Conservation (phyloP, 2,329 filamentous ascomycete genomes). For the Pyrenochaeta sp. region DNA sequence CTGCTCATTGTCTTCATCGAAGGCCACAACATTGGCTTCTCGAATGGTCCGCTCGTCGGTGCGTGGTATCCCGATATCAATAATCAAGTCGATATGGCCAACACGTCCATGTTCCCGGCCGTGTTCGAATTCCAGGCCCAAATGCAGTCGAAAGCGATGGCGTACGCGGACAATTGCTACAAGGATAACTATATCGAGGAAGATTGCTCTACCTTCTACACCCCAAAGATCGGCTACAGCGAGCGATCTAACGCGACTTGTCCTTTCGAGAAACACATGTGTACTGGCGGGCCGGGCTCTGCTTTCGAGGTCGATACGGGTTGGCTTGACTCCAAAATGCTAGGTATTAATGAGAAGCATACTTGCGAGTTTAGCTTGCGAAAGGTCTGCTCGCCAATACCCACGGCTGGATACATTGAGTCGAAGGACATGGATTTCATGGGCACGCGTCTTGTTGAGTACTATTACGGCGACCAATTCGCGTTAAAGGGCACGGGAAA, state of each 20-base stretch:
- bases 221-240: background rate
- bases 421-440: background rate
- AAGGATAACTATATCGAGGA: background rate
- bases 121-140: constrained; percentile 8
- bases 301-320: constrained; percentile 16
- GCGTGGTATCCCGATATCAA: constrained; percentile 10
- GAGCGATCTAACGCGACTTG: constrained; percentile 11
- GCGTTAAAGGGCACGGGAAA: constrained; percentile 6
- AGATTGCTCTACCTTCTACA: constrained; percentile 10
- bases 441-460: constrained; percentile 7
- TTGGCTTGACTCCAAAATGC: constrained; percentile 2
- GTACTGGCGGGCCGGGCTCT: background rate
- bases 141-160: constrained; percentile 4
- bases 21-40: background rate
- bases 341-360: constrained; percentile 15
- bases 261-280: constrained; percentile 10
- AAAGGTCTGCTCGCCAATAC: constrained; percentile 12
- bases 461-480: constrained; percentile 11
- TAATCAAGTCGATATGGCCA: constrained; percentile 2
- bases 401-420: constrained; percentile 3
- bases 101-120: constrained; percentile 5
- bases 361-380: constrained; percentile 10
- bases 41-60: constrained; percentile 3
- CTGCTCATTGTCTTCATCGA: constrained; percentile 3
- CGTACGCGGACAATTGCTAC: constrained; percentile 12